These are phyloP conservation scores for Dujonia santamariae DNA, from an alignment of 1,139 yeast genomes.

Conservation along the genomic window DNA sequence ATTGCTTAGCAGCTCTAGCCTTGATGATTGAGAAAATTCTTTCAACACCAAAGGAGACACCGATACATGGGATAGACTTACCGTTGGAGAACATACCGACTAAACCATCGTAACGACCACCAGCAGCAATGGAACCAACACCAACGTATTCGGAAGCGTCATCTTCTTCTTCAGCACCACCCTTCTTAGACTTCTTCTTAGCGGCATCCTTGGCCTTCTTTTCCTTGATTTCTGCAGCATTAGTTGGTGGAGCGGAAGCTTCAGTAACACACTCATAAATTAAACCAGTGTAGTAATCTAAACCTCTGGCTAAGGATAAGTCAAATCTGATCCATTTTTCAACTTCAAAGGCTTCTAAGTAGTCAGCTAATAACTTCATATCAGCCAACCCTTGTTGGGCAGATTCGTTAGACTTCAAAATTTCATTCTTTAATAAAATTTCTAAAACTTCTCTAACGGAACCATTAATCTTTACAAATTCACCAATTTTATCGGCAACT, in stretches of 20 bases:
- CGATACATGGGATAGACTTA: constrained; percentile 95
- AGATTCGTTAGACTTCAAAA: constrained; percentile 57
- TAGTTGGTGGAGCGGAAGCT: constrained; percentile 90
- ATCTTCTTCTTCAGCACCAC: constrained; percentile 53
- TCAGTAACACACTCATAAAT: constrained; percentile 94
- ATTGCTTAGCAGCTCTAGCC: constrained; percentile 59
- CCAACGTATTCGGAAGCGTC: constrained; percentile 97
- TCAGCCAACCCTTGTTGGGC: constrained; percentile 83
- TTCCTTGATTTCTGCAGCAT: constrained; percentile 64
- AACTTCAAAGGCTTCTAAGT: constrained; percentile 77
- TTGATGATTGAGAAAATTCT: constrained; percentile 87
- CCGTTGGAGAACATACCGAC: constrained; percentile 97
- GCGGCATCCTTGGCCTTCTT: constrained; percentile 17
- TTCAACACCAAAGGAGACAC: constrained; percentile 95
- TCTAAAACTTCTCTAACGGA: constrained; percentile 64
- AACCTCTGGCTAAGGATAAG: constrained; percentile 92
- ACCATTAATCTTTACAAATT: constrained; percentile 83
- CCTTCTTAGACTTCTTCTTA: constrained; percentile 32
- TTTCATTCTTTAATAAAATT: constrained; percentile 53
- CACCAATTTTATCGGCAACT: constrained; percentile 90
- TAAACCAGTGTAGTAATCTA: constrained; percentile 95
- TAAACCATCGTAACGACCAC: constrained; percentile 94
- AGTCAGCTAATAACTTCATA: constrained; percentile 70
- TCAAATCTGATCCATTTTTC: constrained; percentile 71
- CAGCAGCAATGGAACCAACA: constrained; percentile 97